A percentile compares a stretch with the other conserved stretches of the same genome.
Evolutionary conservation across 305 asterid genomes (phyloP).

Genomic region (Fraxinus platypoda): DNA sequence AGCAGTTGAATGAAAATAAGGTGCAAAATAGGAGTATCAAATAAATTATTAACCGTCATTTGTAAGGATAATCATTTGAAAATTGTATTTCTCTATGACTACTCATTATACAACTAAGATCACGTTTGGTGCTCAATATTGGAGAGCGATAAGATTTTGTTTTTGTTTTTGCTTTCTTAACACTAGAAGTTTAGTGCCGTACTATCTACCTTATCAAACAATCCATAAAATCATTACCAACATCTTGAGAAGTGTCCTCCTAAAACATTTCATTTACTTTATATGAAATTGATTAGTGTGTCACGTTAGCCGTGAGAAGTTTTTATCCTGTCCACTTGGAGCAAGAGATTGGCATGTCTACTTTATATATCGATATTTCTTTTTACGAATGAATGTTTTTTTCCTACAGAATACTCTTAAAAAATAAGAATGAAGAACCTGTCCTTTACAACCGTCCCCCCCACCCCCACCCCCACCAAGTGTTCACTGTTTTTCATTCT

Average conservation of each 20-base stretch:
- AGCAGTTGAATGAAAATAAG: background rate
- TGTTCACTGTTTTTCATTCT: no score
- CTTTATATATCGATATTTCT: background rate
- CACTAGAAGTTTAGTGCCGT: background rate
- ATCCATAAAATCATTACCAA: background rate
- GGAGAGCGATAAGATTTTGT: background rate
- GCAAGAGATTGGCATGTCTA: no score
- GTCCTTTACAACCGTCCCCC: background rate
- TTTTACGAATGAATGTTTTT: background rate
- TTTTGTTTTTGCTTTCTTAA: background rate
- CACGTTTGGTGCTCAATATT: background rate
- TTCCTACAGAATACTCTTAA: background rate
- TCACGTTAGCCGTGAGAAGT: no score
- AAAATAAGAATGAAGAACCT: background rate
- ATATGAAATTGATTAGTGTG: no score
- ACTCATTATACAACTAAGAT: background rate
- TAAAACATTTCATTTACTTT: background rate
- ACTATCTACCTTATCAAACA: background rate
- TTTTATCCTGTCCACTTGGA: no score
- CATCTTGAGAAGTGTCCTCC: background rate
- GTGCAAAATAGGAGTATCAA: background rate
- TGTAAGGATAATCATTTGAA: background rate
- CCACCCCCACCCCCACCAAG: no score
- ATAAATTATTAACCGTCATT: background rate
- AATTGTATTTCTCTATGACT: background rate